These are phyloP conservation scores for Linnemannia hyalina DNA, from an alignment of 192 early-diverging fungal genomes.

Conservation along the genomic window DNA sequence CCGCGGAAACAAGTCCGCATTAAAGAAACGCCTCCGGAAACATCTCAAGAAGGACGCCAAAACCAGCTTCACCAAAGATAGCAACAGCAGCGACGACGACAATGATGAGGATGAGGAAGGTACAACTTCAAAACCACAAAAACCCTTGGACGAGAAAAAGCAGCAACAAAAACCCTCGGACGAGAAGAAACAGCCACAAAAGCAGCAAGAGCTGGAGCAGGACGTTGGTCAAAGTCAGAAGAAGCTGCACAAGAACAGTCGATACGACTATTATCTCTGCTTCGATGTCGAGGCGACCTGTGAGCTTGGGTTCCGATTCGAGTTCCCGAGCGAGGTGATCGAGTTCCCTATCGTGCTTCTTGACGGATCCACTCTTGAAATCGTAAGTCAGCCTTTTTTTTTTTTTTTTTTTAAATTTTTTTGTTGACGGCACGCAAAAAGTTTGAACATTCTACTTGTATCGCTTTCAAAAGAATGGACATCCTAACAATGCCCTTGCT, in stretches of 20 bases:
- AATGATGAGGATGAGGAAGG: constrained; percentile 6
- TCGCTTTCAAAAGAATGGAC: neutral
- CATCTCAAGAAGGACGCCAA: constrained; percentile 43
- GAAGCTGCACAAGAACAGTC: constrained; percentile 31
- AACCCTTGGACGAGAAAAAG: too few species aligned
- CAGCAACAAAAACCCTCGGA: too few species aligned
- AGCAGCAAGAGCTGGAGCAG: neutral
- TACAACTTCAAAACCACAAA: neutral
- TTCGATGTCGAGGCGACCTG: constrained; percentile 91
- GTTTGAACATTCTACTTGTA: neutral
- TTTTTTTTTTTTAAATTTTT: too few species aligned
- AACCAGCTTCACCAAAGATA: neutral
- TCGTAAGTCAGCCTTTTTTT: constrained; percentile 55
- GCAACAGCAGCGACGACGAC: neutral
- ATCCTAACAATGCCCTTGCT: neutral
- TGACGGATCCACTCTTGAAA: constrained; percentile 69
- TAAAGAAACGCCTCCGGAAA: constrained; percentile 63
- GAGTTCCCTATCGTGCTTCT: constrained; percentile 87
- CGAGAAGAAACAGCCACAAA: neutral
- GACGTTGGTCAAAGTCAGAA: neutral
- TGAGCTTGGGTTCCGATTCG: constrained; percentile 63
- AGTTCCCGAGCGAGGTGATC: constrained; percentile 86
- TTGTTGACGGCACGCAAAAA: neutral
- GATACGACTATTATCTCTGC: constrained; percentile 74
- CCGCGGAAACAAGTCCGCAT: constrained; percentile 56